Conservation (phyloP, 2,329 filamentous ascomycete species). For the Botrytis tulipae region DNA sequence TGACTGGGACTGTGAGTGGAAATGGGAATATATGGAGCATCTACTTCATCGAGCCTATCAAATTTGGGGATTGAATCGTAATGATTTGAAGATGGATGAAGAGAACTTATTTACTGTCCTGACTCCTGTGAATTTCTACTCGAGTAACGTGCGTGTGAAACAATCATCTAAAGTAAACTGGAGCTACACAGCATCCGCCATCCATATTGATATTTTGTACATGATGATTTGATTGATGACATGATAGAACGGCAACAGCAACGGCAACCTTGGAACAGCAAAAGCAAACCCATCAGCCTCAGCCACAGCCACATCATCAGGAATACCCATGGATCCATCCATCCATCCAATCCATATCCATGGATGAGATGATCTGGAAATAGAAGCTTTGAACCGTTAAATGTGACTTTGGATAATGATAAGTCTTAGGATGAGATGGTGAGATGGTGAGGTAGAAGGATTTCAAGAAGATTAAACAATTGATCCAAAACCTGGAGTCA, state of each 20-base stretch:
- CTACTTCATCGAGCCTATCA: not conserved
- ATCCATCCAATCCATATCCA: not conserved
- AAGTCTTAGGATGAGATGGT: not conserved
- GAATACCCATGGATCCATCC: not conserved
- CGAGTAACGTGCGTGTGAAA: not conserved
- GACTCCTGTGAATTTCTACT: not conserved
- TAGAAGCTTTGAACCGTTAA: conserved; percentile 4
- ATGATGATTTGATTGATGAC: not conserved
- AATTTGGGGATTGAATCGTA: not conserved
- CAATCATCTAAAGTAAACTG: not conserved
- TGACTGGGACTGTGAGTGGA: no score
- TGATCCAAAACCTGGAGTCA: not conserved
- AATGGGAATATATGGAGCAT: not conserved
- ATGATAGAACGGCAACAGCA: not conserved
- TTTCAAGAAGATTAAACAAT: conserved; percentile 3
- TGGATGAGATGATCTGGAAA: not conserved
- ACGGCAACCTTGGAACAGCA: not conserved
- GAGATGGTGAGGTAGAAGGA: not conserved
- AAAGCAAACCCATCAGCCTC: not conserved
- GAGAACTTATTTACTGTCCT: not conserved
- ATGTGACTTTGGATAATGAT: not conserved
- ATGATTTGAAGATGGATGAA: not conserved
- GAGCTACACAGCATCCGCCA: conserved; percentile 1
- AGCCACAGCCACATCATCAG: not conserved
- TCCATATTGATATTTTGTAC: not conserved